These are phyloP conservation scores for Edaphochlamys debaryana DNA, from an alignment of 139 green algal genomes.

Conservation along the genomic window DNA sequence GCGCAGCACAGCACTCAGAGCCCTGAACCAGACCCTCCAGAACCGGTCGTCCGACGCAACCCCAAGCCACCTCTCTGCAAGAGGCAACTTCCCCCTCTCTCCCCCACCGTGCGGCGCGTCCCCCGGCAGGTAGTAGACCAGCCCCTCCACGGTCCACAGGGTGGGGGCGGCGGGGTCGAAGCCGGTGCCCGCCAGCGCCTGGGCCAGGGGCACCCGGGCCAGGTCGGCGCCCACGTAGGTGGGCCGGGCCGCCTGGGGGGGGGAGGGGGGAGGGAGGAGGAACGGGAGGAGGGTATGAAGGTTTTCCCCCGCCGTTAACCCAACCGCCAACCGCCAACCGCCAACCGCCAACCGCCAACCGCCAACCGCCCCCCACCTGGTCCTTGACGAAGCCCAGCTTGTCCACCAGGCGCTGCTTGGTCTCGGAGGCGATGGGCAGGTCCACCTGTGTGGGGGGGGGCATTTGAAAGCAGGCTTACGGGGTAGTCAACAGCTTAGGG, in stretches of 20 bases:
- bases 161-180: constrained; percentile 64
- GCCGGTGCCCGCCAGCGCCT: constrained; percentile 58
- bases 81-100: too few relatives aligned
- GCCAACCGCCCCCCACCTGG: constrained; percentile 14
- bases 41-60: too few relatives aligned
- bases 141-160: constrained; percentile 75
- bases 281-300: background rate
- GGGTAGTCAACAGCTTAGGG: too few relatives aligned
- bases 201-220: constrained; percentile 48
- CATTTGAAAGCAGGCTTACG: too few relatives aligned
- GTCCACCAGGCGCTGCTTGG: constrained; percentile 68
- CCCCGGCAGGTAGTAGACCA: constrained; percentile 79
- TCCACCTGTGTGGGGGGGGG: constrained; percentile 69
- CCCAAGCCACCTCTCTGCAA: too few relatives aligned
- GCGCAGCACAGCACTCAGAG: too few relatives aligned
- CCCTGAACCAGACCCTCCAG: too few relatives aligned
- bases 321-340: too few relatives aligned
- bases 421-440: constrained; percentile 65
- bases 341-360: too few relatives aligned
- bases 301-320: background rate
- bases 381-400: constrained; percentile 46
- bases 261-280: background rate
- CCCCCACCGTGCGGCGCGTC: too few relatives aligned
- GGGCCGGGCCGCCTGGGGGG: constrained; percentile 38
- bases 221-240: constrained; percentile 74